Evolutionary conservation across 2,329 filamentous ascomycete genomes (phyloP), one percentile per base, ranked within the genome.

Genomic region (Cladosporium halotolerans): DNA sequence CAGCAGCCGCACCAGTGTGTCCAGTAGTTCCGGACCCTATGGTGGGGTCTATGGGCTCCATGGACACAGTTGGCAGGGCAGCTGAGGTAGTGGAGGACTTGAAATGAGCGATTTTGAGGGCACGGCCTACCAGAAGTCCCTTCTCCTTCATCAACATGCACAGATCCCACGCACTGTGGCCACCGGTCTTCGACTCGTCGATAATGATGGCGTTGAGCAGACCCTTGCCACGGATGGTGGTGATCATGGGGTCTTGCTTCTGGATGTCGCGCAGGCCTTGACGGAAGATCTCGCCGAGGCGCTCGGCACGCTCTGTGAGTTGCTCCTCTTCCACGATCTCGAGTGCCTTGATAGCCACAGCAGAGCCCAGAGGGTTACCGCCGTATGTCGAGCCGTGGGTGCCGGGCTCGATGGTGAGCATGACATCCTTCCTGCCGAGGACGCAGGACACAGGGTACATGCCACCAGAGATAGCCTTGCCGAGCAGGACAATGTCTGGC

Each of bases 401-500:
- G 56, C 93, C 93, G 23, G 93, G 89, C 78, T 99, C 93, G 59
- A 99, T 79, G 9, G 92, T 93, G 61, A 96, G 81, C 91, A 99
- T 96, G 59, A 97, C 79, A 54, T 96, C 91, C 73, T 86, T 90
- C 64, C 84, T 84, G 57, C 87, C 86, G 49, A 99, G 79, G 45
- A 99, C 91, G 64, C 86, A 90, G 57, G 90, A 96, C 54, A 99
- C 93, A n/a, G 93, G 93, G 74, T 99, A 99, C 86, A 97, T 93
- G 71, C 93, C 93, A 59, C 93, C 93, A 33, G 90, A 96, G 69
- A 99, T 96, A 62, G 93, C 93, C 77, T 99, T 99, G 67, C 93
- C 93, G 33, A 99, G 83, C 45, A 95, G 85, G 19, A 99, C 86
- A 66, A 99, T 80, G 69, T 99, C 93, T 38, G 92, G 93, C 77